These are phyloP conservation scores for Claviceps capensis DNA, from an alignment of 2,329 filamentous ascomycete species.

Conservation along the genomic window DNA sequence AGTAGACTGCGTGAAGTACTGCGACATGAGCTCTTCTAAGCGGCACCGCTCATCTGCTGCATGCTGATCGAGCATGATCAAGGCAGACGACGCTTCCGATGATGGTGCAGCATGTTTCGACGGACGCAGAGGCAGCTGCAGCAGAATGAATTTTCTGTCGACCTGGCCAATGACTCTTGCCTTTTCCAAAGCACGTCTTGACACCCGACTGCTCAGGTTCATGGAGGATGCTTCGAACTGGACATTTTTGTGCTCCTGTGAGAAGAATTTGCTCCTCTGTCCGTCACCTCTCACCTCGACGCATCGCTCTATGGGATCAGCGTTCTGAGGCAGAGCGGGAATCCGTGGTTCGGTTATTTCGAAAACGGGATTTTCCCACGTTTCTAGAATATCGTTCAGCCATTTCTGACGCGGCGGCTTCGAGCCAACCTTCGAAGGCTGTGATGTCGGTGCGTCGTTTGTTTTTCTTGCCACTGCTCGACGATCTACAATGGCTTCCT, in stretches of 20 bases:
- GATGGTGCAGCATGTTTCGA: background rate
- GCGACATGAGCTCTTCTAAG: conserved; percentile 56
- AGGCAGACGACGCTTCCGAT: conserved; percentile 26
- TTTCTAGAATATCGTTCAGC: conserved; percentile 45
- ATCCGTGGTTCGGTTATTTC: conserved; percentile 31
- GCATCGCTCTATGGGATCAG: background rate
- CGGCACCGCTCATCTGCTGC: conserved; percentile 82
- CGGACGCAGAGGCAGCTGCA: conserved; percentile 33
- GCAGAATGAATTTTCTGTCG: conserved; percentile 77
- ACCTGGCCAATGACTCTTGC: conserved; percentile 69
- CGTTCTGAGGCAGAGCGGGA: conserved; percentile 22
- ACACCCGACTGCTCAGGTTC: conserved; percentile 35
- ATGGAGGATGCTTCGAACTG: conserved; percentile 17
- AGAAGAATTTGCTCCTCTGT: conserved; percentile 4
- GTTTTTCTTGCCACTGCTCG: background rate
- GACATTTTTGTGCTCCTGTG: conserved; percentile 7
- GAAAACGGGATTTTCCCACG: conserved; percentile 71
- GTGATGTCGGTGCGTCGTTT: background rate
- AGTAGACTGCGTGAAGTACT: conserved; percentile 27
- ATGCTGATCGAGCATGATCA: conserved; percentile 84
- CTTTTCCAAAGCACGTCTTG: conserved; percentile 42
- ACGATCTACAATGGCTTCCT: background rate
- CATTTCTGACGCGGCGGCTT: conserved; percentile 27
- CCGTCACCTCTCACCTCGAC: conserved; percentile 2
- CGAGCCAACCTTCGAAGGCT: conserved; percentile 1